Base-by-base conservation (phyloP, 192 early-diverging fungal genomes). In the Polychytrium aggregatum region DNA sequence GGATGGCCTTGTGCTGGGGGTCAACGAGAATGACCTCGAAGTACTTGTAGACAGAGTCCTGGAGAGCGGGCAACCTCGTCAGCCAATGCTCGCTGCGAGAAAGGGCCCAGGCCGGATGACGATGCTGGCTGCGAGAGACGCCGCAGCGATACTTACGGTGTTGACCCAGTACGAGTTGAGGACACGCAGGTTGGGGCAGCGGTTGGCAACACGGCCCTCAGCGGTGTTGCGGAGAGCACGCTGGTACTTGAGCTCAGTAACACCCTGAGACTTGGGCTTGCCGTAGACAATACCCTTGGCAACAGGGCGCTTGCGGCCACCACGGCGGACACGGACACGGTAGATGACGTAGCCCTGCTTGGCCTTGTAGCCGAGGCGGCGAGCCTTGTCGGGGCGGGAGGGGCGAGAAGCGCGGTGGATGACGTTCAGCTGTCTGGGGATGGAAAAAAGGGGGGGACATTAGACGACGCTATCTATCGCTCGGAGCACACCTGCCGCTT, bases 151-250 rank as follows among this genome's bases (percentile, higher is more conserved):
- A 31, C 41, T 10, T 35, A 63, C 62, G 56, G 71, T 62, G 85
- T 98, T 98, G 52, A 98, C 84, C 95, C 95, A 98, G 87, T 98
- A 98, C 47, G 90, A 93, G 89, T 94, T 98, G 52, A 98, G 76
- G 48, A 98, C 92, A 56, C 95, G 88, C 68, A 98, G 78, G 83
- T 96, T 96, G 53, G 74, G 79, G 78, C 95, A 98, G 72, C 82
- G 88, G 70, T 87, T 83, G 59, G 90, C 95, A 52, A 94, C 89
- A 76, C 95, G 91, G 79, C 94, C 88, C 76, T 98, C 95, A 57
- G 92, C 95, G 52, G 85, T 89, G 47, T 87, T 71, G 54, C 83
- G 85, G 67, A 87, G 82, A 41, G 95, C 87, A 60, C 90, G 85
- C 74, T 96, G 89, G 82, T 86, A 92, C 84, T 98, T 98, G 71